These are phyloP conservation scores for Chlamydomonas urium DNA, from an alignment of 139 green algal genomes.

Conservation along the genomic window DNA sequence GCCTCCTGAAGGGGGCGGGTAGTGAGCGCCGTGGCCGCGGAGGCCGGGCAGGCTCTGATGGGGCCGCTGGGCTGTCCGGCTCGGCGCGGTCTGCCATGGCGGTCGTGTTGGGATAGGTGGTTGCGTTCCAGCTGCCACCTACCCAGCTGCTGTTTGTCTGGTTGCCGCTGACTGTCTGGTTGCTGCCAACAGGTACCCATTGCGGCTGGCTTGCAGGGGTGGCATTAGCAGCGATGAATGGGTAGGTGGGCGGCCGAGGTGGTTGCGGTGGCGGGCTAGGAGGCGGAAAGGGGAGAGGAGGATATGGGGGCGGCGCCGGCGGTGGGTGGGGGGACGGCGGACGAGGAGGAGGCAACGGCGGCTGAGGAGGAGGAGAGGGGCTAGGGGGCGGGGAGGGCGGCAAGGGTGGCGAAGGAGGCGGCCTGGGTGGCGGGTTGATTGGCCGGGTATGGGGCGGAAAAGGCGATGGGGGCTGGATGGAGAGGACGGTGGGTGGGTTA, in stretches of 20 bases:
- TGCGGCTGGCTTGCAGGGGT: too few relatives aligned
- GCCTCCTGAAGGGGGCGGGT: not conserved
- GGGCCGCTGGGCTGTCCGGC: too few relatives aligned
- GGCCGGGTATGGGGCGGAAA: not conserved
- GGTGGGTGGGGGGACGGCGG: not conserved
- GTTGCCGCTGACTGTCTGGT: too few relatives aligned
- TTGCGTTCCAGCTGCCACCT: too few relatives aligned
- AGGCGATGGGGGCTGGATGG: not conserved
- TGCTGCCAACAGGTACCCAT: too few relatives aligned
- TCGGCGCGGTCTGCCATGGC: too few relatives aligned
- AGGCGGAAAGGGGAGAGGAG: slow-evolving; percentile 1
- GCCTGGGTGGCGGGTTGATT: not conserved
- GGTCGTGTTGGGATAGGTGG: too few relatives aligned
- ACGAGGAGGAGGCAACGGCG: not conserved
- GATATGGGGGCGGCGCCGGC: not conserved
- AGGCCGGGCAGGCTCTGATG: not conserved
- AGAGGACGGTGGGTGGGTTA: not conserved
- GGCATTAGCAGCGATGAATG: too few relatives aligned
- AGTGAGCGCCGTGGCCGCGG: not conserved
- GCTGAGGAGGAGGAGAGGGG: not conserved
- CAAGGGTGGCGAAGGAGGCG: not conserved
- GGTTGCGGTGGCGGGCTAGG: not conserved
- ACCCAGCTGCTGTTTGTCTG: too few relatives aligned
- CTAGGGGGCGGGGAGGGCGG: not conserved
- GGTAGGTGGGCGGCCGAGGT: slow-evolving; percentile 4